Evolutionary conservation across 306 rosid genomes (phyloP), one percentile per base, ranked within the genome.

Genomic region (Glycine soja): DNA sequence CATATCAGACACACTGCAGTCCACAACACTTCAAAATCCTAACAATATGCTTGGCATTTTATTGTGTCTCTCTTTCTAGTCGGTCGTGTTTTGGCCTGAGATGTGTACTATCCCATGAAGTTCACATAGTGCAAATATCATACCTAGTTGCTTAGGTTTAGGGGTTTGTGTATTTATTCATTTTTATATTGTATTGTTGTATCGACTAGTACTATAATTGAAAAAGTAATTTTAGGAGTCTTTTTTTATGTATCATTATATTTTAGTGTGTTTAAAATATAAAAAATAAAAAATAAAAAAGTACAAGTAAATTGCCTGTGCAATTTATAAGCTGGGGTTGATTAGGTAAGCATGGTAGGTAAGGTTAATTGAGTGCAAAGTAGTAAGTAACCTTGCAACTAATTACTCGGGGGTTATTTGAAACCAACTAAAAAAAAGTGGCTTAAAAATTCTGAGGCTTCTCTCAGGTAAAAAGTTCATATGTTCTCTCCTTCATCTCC

Each of bases 11-110:
- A 56, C 70, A 70, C 12, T 43, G 38, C 72, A 69, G 12, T 18
- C 47, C 34, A 24, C 67, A 68, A 13, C 30, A 42, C 72, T 19
- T 65, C 43, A 53, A 42, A 24, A 40, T 67, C 67, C 45, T 67
- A 18, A 11, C 6, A 36, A 48, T n/a, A 78, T 50, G 32, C 65
- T 65, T 64, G 13, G 9, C 14, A 24, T 65, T 66, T 14, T 38
- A 30, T 64, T 13, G 77, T 82, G 46, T 54, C 34, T 73, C 4
- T 56, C 12, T 47, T 43, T 10, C 5, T 54, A 40, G 48, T 19
- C 46, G 32, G n/a, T 67, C 67, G 15, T 77, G 56, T 38, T 16
- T 52, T 34, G 61, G 19, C 24, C 48, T 40, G 50, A 64, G 70
- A 36, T 64, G 63, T 56, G 58, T 56, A 8, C 61, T 15, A 15